A percentile compares a stretch with the other conserved stretches of the same genome.
Evolutionary conservation across 441 rosid species (phyloP).

Genomic region (Aquilaria agallochum): DNA sequence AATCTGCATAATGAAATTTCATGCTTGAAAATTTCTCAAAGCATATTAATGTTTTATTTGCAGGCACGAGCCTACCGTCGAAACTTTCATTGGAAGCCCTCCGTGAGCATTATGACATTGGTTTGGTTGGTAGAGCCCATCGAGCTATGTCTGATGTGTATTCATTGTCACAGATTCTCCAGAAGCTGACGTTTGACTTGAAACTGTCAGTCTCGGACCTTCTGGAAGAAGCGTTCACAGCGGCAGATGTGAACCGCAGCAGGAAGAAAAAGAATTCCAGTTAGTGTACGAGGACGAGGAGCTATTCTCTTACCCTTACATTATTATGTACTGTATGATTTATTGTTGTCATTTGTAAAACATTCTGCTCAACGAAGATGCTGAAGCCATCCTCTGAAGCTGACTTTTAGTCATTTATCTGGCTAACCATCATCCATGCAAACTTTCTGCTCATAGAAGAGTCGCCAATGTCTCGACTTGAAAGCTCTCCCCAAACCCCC

Average conservation of each 20-base stretch:
- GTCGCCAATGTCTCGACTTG: too few species aligned
- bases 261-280: constrained; percentile 48
- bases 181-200: constrained; percentile 58
- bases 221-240: constrained; percentile 44
- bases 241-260: constrained; percentile 27
- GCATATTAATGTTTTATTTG: constrained; percentile 7
- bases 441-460: too few species aligned
- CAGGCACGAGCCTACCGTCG: constrained; percentile 41
- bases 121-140: constrained; percentile 61
- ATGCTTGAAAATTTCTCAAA: background rate
- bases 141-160: constrained; percentile 88
- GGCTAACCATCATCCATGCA: too few species aligned
- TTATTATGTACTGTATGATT: background rate
- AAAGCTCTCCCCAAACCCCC: background rate
- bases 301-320: too few species aligned
- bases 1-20: background rate
- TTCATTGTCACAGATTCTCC: constrained; percentile 51
- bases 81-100: constrained; percentile 45
- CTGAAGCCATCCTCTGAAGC: background rate
- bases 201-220: constrained; percentile 52
- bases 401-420: too few species aligned
- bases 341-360: constrained; percentile 19
- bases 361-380: constrained; percentile 15
- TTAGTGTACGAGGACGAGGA: constrained; percentile 7
- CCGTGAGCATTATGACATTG: constrained; percentile 35